Conservation (phyloP, 2,329 filamentous ascomycete genomes). For the Emmonsiellopsis sp. region DNA sequence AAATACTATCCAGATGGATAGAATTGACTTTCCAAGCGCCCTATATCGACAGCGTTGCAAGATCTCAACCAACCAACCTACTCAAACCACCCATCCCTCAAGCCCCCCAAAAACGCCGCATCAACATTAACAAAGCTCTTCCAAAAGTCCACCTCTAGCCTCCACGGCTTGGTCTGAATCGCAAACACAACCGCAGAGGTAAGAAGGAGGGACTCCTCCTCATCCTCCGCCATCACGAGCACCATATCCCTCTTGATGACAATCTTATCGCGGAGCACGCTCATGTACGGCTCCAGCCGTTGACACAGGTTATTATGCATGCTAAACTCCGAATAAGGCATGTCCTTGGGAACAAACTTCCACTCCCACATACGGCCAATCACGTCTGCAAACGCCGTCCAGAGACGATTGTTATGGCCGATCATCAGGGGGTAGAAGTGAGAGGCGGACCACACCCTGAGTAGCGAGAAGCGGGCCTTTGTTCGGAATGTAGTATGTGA, state of each 20-base stretch:
- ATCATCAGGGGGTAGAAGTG: constrained; percentile 45
- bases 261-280: constrained; percentile 24
- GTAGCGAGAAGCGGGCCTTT: constrained; percentile 33
- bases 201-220: constrained; percentile 32
- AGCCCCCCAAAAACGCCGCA: constrained; percentile 33
- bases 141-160: constrained; percentile 44
- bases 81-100: constrained; percentile 23
- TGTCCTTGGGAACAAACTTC: constrained; percentile 42
- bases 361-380: constrained; percentile 38
- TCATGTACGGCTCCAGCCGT: constrained; percentile 21
- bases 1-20: too few species aligned
- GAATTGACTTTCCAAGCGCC: too few species aligned
- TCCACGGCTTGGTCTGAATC: constrained; percentile 42
- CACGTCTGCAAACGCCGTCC: constrained; percentile 35
- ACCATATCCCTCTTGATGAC: constrained; percentile 35
- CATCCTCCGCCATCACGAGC: constrained; percentile 38
- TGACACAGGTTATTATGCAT: constrained; percentile 32
- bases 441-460: constrained; percentile 40
- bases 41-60: too few species aligned
- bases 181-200: constrained; percentile 35
- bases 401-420: constrained; percentile 25
- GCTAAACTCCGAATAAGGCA: constrained; percentile 35
- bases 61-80: not conserved
- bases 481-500: not conserved
- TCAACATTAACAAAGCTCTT: constrained; percentile 44